phyloP scores from a whole-genome alignment of 2,329 filamentous ascomycete species.

The Penicillium olsonii region DNA sequence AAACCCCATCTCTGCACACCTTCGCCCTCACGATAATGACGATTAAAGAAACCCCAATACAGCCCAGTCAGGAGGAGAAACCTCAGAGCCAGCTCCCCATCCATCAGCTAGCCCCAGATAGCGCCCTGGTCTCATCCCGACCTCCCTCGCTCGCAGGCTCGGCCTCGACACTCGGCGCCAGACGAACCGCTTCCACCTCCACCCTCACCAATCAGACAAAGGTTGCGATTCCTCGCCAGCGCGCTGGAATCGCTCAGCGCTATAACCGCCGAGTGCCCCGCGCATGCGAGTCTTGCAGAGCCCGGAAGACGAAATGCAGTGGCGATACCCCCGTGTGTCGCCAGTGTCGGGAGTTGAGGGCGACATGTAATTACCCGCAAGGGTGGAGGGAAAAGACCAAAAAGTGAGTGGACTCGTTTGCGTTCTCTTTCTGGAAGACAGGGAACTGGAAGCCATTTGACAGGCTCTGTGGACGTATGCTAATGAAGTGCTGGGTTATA shows the following conservation, averaged over 20 bases:
- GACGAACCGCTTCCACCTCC: neutral
- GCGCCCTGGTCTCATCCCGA: neutral
- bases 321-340: constrained; percentile 40
- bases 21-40: constrained; percentile 17
- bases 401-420: constrained; percentile 27
- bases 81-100: neutral
- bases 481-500: constrained; percentile 14
- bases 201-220: constrained; percentile 6
- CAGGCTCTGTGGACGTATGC: neutral
- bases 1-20: neutral
- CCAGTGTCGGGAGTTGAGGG: constrained; percentile 39
- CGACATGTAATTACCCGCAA: constrained; percentile 38
- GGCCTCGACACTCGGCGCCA: constrained; percentile 5
- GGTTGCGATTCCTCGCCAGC: constrained; percentile 35
- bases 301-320: constrained; percentile 43
- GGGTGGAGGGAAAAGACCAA: constrained; percentile 42
- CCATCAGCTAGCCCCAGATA: neutral
- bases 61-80: constrained; percentile 1
- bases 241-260: constrained; percentile 20
- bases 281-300: constrained; percentile 42
- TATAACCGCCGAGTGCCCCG: constrained; percentile 25
- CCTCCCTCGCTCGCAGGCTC: constrained; percentile 14
- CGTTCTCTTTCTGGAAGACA: neutral
- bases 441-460: neutral
- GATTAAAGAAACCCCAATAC: constrained; percentile 8